Percentiles rank a stretch among this genome's conserved stretches.
Conservation (phyloP, 768 basidiomycete genomes). For the Amanita jacksonii region DNA sequence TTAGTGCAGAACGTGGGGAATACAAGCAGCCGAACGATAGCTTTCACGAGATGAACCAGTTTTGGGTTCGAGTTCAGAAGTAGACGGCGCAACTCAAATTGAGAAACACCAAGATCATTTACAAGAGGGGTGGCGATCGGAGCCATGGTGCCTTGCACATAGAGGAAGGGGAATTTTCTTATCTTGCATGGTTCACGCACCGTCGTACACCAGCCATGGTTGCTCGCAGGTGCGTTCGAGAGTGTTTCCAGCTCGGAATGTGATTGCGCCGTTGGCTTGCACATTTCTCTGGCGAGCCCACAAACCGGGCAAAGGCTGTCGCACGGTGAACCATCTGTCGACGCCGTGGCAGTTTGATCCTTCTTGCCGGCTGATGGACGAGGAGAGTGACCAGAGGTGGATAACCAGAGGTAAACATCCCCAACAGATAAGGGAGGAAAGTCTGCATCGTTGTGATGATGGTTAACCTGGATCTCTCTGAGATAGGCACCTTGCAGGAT, state of each 20-base stretch:
- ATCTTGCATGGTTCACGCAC: background rate
- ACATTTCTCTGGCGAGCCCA: background rate
- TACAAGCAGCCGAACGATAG: background rate
- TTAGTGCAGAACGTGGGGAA: constrained; percentile 14
- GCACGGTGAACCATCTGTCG: background rate
- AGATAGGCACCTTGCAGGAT: constrained; percentile 35
- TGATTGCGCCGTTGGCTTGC: background rate
- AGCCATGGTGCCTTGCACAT: background rate
- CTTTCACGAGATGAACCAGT: background rate
- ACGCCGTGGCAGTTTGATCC: background rate
- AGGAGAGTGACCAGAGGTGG: constrained; percentile 29
- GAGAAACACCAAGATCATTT: background rate
- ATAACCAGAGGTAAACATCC: constrained; percentile 39
- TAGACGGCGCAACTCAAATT: background rate
- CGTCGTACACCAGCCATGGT: no score
- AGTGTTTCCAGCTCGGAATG: no score
- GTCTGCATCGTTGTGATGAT: constrained; percentile 7
- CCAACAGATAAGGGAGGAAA: constrained; percentile 26
- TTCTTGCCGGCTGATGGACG: constrained; percentile 4
- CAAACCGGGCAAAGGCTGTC: background rate
- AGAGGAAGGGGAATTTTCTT: background rate
- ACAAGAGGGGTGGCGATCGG: background rate
- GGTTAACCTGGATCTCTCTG: constrained; percentile 13
- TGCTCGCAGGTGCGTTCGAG: no score
- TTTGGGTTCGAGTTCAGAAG: background rate